phyloP scores from a whole-genome alignment of 2,329 filamentous ascomycete genomes.

The Setomelanomma holmii region DNA sequence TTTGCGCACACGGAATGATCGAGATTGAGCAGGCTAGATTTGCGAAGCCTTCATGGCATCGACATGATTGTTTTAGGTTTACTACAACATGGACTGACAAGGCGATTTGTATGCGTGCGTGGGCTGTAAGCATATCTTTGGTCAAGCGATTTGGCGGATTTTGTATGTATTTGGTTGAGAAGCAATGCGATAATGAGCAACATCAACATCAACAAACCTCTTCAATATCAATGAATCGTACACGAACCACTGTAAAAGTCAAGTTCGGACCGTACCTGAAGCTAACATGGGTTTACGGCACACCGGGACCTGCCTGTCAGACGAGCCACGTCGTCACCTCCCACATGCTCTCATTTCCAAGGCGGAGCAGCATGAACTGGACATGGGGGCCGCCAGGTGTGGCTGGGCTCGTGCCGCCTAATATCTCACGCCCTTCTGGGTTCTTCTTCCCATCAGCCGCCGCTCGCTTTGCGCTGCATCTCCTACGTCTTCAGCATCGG shows the following conservation, averaged over 20 bases:
- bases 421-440: slow-evolving; percentile 21
- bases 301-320: slow-evolving; percentile 20
- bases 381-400: slow-evolving; percentile 37
- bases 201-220: slow-evolving; percentile 18
- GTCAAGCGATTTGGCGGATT: slow-evolving; percentile 21
- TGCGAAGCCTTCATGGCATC: slow-evolving; percentile 8
- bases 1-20: slow-evolving; percentile 2
- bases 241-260: slow-evolving; percentile 3
- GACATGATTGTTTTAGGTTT: background rate
- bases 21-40: slow-evolving; percentile 1
- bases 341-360: slow-evolving; percentile 27
- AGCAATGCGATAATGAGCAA: slow-evolving; percentile 36
- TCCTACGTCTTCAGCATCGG: background rate
- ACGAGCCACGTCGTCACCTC: slow-evolving; percentile 28
- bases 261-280: slow-evolving; percentile 26
- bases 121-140: slow-evolving; percentile 26
- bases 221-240: too few species aligned
- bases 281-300: slow-evolving; percentile 20
- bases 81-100: slow-evolving; percentile 2
- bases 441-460: slow-evolving; percentile 20
- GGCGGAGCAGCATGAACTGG: slow-evolving; percentile 28
- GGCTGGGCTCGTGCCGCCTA: slow-evolving; percentile 37
- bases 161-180: slow-evolving; percentile 24
- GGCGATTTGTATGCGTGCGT: slow-evolving; percentile 8
- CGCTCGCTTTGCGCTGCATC: slow-evolving; percentile 19